phyloP scores from a whole-genome alignment of 73 alveolate genomes.

The Paramecium tetraurelia region DNA sequence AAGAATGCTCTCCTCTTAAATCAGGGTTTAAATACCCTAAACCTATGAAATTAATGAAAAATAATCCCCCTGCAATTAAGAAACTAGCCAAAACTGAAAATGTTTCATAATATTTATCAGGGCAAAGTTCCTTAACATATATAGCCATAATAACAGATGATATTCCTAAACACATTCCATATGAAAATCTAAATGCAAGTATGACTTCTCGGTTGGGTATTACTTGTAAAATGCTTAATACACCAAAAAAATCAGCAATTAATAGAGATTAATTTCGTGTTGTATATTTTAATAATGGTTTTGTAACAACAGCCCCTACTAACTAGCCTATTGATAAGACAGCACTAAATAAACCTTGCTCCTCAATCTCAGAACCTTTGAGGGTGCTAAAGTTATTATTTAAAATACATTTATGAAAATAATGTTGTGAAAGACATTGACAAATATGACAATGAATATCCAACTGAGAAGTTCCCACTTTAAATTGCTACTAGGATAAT shows the following conservation, averaged over 20 bases:
- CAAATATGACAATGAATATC: background rate
- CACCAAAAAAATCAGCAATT: background rate
- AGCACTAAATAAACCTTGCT: constrained; percentile 1
- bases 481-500: background rate
- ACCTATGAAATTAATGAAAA: background rate
- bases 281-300: background rate
- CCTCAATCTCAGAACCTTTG: background rate
- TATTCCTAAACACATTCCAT: background rate
- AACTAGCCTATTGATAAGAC: background rate
- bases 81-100: background rate
- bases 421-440: background rate
- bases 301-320: background rate
- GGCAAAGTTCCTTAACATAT: background rate
- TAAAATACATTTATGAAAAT: background rate
- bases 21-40: background rate
- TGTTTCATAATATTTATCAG: background rate
- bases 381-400: background rate
- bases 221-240: background rate
- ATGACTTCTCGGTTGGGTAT: background rate
- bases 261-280: background rate
- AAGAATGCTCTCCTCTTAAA: background rate
- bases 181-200: background rate
- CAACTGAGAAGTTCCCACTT: background rate
- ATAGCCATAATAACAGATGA: background rate
- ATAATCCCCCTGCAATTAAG: background rate